Percentiles rank a stretch among this genome's conserved stretches.
Evolutionary conservation across 1,284 basidiomycete species (phyloP).

Genomic region (Apiotrichum mycotoxinovorans): DNA sequence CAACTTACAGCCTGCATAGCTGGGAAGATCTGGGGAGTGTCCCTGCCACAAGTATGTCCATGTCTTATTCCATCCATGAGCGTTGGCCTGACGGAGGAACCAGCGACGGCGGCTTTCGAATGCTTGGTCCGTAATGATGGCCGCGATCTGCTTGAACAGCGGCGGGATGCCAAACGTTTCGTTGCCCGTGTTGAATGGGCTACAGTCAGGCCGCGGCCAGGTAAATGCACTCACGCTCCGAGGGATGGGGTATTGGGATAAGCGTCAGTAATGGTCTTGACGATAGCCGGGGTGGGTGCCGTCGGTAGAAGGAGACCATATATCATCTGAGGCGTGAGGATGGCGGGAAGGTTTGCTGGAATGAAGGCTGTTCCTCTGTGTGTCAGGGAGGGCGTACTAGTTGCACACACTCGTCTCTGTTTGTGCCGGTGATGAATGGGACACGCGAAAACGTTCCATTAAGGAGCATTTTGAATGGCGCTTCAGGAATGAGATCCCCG

Average conservation of each 20-base stretch:
- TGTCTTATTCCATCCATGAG: conserved; percentile 24
- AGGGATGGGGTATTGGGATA: conserved; percentile 30
- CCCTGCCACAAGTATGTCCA: conserved; percentile 40
- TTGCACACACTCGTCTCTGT: conserved; percentile 38
- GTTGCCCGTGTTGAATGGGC: conserved; percentile 42
- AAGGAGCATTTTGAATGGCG: conserved; percentile 33
- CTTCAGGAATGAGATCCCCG: conserved; percentile 40
- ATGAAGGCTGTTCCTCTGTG: conserved; percentile 38
- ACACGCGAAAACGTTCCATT: conserved; percentile 37
- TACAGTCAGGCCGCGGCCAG: too few species aligned
- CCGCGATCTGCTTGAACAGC: conserved; percentile 24
- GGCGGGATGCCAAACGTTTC: conserved; percentile 34
- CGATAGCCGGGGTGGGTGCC: conserved; percentile 13
- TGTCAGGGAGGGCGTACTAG: neutral
- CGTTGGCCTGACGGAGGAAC: conserved; percentile 29
- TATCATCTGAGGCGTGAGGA: neutral
- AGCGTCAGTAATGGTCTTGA: conserved; percentile 19
- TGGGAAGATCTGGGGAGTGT: conserved; percentile 11
- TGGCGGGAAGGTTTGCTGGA: conserved; percentile 10
- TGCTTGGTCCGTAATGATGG: conserved; percentile 30
- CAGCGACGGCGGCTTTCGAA: conserved; percentile 34
- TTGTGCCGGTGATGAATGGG: conserved; percentile 47
- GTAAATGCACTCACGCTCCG: conserved; percentile 20
- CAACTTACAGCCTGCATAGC: conserved; percentile 25
- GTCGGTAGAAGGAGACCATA: conserved; percentile 5